Conservation (phyloP, 2,329 filamentous ascomycete genomes). For the Sphaerostilbella broomeana region DNA sequence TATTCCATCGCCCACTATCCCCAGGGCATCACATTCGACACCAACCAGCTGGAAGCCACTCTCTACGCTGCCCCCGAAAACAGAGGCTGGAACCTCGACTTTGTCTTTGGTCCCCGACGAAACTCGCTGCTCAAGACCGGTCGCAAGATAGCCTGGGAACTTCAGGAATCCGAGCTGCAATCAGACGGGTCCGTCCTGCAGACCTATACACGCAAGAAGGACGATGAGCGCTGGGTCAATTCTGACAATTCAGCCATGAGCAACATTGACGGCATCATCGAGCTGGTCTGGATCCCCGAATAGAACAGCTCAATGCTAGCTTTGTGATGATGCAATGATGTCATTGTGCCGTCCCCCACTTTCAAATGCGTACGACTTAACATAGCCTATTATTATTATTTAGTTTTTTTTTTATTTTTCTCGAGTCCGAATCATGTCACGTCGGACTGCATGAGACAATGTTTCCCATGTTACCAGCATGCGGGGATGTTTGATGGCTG, state of each 20-base stretch:
- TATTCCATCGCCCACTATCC: slow-evolving; percentile 55
- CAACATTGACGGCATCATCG: slow-evolving; percentile 47
- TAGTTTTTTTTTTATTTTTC: too few relatives aligned
- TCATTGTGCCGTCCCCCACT: too few relatives aligned
- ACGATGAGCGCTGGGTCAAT: slow-evolving; percentile 48
- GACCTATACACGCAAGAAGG: slow-evolving; percentile 45
- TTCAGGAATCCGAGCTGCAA: slow-evolving; percentile 42
- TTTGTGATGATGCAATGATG: too few relatives aligned
- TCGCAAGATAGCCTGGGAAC: slow-evolving; percentile 47
- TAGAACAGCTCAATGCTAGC: not conserved
- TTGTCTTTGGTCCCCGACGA: slow-evolving; percentile 44
- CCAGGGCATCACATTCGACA: slow-evolving; percentile 42
- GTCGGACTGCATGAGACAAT: not conserved
- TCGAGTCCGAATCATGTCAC: not conserved
- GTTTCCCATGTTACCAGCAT: too few relatives aligned
- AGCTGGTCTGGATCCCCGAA: slow-evolving; percentile 48
- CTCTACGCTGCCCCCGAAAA: slow-evolving; percentile 43
- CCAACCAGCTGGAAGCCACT: slow-evolving; percentile 46
- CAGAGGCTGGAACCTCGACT: slow-evolving; percentile 46
- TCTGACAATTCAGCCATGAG: slow-evolving; percentile 42
- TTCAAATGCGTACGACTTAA: too few relatives aligned
- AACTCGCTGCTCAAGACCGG: slow-evolving; percentile 42
- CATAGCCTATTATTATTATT: too few relatives aligned
- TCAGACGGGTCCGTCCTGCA: slow-evolving; percentile 46
- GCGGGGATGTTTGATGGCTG: too few relatives aligned